Percentiles rank a stretch among this genome's conserved stretches.
These are phyloP conservation scores for Komagataella mondaviorum DNA, from an alignment of 805 yeast species.

Conservation along the genomic window DNA sequence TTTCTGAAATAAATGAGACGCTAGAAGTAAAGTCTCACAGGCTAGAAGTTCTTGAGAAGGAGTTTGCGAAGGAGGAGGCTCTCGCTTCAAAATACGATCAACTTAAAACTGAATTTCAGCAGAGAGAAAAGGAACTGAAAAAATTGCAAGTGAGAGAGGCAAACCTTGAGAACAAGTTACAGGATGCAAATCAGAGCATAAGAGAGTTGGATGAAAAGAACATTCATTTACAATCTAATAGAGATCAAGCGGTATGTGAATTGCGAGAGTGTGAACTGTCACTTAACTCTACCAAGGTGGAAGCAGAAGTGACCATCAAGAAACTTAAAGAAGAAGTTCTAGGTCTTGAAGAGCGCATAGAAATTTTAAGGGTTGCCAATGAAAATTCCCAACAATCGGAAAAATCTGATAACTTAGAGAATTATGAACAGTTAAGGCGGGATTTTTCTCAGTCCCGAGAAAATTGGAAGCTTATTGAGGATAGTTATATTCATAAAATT, in stretches of 20 bases:
- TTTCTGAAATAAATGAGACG: slow-evolving; percentile 13
- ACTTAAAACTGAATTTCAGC: slow-evolving; percentile 13
- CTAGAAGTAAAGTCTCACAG: slow-evolving; percentile 4
- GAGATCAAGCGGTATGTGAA: slow-evolving; percentile 6
- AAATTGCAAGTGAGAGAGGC: slow-evolving; percentile 18
- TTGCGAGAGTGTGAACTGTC: slow-evolving; percentile 19
- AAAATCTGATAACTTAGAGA: slow-evolving; percentile 18
- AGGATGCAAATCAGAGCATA: slow-evolving; percentile 11
- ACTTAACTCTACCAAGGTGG: slow-evolving; percentile 8
- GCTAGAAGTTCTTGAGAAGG: slow-evolving; percentile 2
- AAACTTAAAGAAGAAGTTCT: slow-evolving; percentile 17
- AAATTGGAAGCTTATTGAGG: slow-evolving; percentile 75
- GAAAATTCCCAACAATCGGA: slow-evolving; percentile 22
- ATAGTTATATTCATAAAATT: slow-evolving; percentile 38
- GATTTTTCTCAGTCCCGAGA: slow-evolving; percentile 69
- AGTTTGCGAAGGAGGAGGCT: slow-evolving; percentile 9
- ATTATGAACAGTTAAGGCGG: slow-evolving; percentile 44
- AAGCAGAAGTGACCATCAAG: background rate
- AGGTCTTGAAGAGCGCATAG: background rate
- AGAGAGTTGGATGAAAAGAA: slow-evolving; percentile 3
- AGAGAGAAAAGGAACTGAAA: slow-evolving; percentile 11
- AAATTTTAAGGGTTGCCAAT: slow-evolving; percentile 10
- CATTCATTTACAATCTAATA: slow-evolving; percentile 5
- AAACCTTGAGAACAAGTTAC: slow-evolving; percentile 11
- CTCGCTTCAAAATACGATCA: slow-evolving; percentile 13